Conservation (phyloP, 164 flowering plant genomes). For the Berberis thunbergii region DNA sequence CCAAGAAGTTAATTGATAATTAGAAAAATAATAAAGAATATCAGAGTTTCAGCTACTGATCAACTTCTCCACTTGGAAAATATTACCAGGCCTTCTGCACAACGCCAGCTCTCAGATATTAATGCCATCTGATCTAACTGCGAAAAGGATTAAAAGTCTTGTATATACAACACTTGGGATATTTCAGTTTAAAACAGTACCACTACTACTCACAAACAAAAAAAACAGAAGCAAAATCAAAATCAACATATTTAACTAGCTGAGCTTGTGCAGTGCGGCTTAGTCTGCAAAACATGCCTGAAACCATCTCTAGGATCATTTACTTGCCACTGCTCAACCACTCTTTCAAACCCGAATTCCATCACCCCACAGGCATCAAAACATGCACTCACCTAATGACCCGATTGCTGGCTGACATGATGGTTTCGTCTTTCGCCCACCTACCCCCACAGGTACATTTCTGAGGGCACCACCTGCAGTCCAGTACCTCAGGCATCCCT, state of each 20-base stretch:
- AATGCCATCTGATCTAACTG: no score
- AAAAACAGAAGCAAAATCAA: not conserved
- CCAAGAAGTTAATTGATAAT: no score
- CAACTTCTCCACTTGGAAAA: no score
- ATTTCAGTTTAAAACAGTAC: no score
- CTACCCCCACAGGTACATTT: constrained; percentile 73
- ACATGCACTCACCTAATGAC: constrained; percentile 25
- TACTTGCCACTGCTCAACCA: constrained; percentile 42
- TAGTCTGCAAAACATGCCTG: constrained; percentile 37
- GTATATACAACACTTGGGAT: no score
- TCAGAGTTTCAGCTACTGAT: no score
- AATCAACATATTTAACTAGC: constrained; percentile 33
- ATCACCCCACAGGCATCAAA: constrained; percentile 29
- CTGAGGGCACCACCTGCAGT: constrained; percentile 74
- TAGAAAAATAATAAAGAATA: no score
- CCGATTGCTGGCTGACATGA: constrained; percentile 21
- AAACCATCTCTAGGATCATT: constrained; percentile 28
- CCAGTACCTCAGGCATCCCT: constrained; percentile 80
- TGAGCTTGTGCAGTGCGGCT: constrained; percentile 34
- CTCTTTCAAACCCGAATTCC: constrained; percentile 29
- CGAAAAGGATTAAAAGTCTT: no score
- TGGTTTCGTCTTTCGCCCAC: constrained; percentile 64
- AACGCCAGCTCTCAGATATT: no score
- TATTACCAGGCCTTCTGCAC: no score
- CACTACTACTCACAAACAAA: not conserved